Percentiles rank a stretch among this genome's conserved stretches.
Evolutionary conservation across 1,139 yeast species (phyloP).

Genomic region (Eremothecium cymbalariae): DNA sequence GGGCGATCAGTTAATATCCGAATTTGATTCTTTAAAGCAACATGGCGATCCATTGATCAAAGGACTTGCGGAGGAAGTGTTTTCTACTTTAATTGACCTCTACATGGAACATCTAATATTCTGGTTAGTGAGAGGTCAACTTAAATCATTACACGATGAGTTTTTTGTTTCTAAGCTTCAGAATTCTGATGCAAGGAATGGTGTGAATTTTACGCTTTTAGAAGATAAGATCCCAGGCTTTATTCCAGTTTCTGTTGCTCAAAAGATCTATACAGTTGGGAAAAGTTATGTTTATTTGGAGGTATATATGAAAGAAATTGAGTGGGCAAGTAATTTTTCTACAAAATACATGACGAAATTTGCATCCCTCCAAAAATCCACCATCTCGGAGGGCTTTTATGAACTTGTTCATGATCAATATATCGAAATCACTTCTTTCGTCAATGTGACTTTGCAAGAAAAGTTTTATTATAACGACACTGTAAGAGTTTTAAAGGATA

Average conservation of each 20-base stretch:
- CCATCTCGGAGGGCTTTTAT: conserved; percentile 27
- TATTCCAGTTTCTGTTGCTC: conserved; percentile 41
- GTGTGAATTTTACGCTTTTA: not conserved
- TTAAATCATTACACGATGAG: conserved; percentile 49
- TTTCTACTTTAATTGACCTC: conserved; percentile 46
- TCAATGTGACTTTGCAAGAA: conserved; percentile 44
- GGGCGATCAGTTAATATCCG: conserved; percentile 53
- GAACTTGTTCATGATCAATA: conserved; percentile 46
- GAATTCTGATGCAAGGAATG: conserved; percentile 6
- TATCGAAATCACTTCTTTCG: conserved; percentile 46
- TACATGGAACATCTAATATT: conserved; percentile 52
- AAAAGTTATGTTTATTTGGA: conserved; percentile 64
- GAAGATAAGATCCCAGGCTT: conserved; percentile 49
- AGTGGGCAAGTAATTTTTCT: conserved; percentile 46
- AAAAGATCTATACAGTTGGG: conserved; percentile 66
- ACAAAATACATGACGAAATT: conserved; percentile 24
- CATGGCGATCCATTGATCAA: conserved; percentile 58
- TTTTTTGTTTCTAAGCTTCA: conserved; percentile 47
- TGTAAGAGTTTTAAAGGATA: conserved; percentile 52
- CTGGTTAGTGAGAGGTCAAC: conserved; percentile 67
- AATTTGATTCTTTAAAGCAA: conserved; percentile 43
- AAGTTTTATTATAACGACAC: conserved; percentile 49
- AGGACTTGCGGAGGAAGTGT: conserved; percentile 39
- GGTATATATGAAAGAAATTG: conserved; percentile 52
- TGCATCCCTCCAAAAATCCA: conserved; percentile 8